A percentile compares a stretch with the other conserved stretches of the same genome.
These are phyloP conservation scores for Cercospora nicotianae DNA, from an alignment of 2,329 filamentous ascomycete genomes.

Conservation along the genomic window DNA sequence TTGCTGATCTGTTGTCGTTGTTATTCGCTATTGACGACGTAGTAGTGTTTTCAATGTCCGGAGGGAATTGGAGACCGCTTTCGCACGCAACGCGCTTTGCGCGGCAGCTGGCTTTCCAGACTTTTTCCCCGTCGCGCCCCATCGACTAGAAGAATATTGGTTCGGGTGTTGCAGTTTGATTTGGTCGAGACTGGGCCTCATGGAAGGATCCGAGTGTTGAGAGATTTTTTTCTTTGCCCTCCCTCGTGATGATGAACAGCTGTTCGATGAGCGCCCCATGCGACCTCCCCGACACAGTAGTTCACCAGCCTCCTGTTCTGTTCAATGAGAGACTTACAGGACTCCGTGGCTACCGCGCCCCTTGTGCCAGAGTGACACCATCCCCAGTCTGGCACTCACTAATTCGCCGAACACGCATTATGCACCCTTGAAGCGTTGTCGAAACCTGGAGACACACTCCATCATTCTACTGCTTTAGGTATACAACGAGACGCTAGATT, in stretches of 20 bases:
- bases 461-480: not conserved
- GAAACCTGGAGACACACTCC: conserved; percentile 2
- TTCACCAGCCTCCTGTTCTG: not conserved
- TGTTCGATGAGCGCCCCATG: not conserved
- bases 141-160: not conserved
- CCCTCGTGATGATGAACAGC: not conserved
- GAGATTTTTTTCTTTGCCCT: not conserved
- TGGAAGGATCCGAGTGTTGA: not conserved
- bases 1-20: not conserved
- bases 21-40: not conserved
- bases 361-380: conserved; percentile 1
- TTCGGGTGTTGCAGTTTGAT: not conserved
- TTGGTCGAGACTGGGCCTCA: not conserved
- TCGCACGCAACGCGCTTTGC: not conserved
- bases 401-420: not conserved
- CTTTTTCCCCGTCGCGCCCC: not conserved
- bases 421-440: not conserved
- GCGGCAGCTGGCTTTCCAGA: not conserved
- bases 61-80: not conserved
- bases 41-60: not conserved
- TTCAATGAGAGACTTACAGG: not conserved
- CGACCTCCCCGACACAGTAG: not conserved
- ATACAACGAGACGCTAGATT: not conserved
- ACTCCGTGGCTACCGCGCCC: not conserved
- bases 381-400: not conserved